Evolutionary conservation across 1,284 basidiomycete genomes (phyloP).

Genomic region (Marasmius sp.): DNA sequence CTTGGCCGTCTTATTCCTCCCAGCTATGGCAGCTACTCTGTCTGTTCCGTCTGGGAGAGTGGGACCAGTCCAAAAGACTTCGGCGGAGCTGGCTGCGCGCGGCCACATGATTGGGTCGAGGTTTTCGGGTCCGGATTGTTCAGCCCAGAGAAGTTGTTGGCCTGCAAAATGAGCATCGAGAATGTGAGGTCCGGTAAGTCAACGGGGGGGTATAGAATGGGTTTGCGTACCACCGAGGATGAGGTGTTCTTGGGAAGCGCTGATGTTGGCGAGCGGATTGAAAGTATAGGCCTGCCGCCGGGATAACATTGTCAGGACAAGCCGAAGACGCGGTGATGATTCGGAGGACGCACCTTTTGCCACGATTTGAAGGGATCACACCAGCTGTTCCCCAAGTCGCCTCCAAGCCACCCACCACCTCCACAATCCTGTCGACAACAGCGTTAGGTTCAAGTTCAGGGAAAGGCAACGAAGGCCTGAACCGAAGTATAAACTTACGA

Average conservation of each 20-base stretch:
- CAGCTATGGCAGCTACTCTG: conserved; percentile 31
- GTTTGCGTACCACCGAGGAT: conserved; percentile 47
- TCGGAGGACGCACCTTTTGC: conserved; percentile 49
- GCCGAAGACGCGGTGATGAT: not conserved
- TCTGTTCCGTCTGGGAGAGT: conserved; percentile 20
- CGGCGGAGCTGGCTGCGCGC: conserved; percentile 57
- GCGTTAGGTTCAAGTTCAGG: not conserved
- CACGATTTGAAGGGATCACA: conserved; percentile 80
- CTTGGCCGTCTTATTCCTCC: conserved; percentile 12
- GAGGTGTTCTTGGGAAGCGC: conserved; percentile 31
- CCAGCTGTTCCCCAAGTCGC: conserved; percentile 36
- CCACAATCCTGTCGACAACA: conserved; percentile 60
- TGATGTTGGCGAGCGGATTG: conserved; percentile 49
- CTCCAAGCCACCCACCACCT: conserved; percentile 74
- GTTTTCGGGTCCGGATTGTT: conserved; percentile 53
- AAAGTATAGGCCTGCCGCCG: conserved; percentile 46
- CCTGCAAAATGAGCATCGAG: conserved; percentile 17
- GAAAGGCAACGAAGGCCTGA: too few relatives aligned
- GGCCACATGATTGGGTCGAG: conserved; percentile 61
- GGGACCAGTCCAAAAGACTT: conserved; percentile 60
- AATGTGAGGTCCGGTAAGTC: not conserved
- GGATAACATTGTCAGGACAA: not conserved
- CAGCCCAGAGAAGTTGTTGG: conserved; percentile 54
- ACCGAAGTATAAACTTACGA: conserved; percentile 24
- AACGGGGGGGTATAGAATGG: not conserved